Evolutionary conservation across 2,329 filamentous ascomycete species (phyloP).

Genomic region (Diaporthe capsici): DNA sequence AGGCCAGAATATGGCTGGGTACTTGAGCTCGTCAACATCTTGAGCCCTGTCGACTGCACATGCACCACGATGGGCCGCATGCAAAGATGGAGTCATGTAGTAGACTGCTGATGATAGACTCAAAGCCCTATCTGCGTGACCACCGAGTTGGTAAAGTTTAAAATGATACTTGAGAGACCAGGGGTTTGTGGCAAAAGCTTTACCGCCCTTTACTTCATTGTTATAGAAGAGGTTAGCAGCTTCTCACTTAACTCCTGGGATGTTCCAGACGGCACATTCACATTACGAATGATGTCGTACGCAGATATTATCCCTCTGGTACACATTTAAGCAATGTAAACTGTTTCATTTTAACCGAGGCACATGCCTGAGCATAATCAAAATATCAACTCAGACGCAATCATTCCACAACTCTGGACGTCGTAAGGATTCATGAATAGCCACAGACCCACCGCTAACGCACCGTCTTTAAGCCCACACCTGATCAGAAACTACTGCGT

Average conservation of each 20-base stretch:
- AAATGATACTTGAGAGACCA: not conserved
- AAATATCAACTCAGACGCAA: not conserved
- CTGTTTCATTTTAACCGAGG: not conserved
- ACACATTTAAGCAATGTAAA: too few species aligned
- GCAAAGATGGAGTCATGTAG: not conserved
- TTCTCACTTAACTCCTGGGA: not conserved
- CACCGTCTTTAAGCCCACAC: not conserved
- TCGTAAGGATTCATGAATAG: not conserved
- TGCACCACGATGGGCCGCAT: not conserved
- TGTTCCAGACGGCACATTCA: too few species aligned
- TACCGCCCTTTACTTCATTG: not conserved
- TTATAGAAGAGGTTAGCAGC: not conserved
- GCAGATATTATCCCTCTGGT: not conserved
- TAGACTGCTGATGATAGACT: not conserved
- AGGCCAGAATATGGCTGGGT: too few species aligned
- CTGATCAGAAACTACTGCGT: not conserved
- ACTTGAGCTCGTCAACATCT: not conserved
- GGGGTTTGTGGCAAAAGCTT: not conserved
- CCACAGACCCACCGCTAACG: not conserved
- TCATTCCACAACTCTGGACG: not conserved
- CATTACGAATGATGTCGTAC: not conserved
- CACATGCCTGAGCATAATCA: not conserved
- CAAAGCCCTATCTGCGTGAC: not conserved
- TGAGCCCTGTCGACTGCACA: not conserved
- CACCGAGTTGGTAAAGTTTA: slow-evolving; percentile 17